Evolutionary conservation across 2,329 filamentous ascomycete genomes (phyloP).

Genomic region (Aspergillus chevalieri): DNA sequence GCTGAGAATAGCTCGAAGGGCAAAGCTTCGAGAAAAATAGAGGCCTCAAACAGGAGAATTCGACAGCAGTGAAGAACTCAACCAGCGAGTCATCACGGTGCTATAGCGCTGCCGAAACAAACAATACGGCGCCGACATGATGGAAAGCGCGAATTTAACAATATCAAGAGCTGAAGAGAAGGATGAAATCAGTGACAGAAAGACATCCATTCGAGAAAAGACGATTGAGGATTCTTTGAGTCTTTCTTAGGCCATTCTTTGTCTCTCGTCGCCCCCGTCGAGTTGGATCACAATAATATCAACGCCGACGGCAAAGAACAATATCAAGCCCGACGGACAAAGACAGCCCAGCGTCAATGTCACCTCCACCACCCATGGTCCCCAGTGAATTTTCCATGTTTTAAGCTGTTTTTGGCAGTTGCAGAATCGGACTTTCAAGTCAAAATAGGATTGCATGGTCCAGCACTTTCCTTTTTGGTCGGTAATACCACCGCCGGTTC

Average conservation of each 20-base stretch:
- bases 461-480: too few relatives aligned
- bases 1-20: background rate
- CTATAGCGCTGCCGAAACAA: conserved; percentile 21
- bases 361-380: too few relatives aligned
- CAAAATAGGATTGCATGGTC: too few relatives aligned
- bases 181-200: background rate
- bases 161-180: conserved; percentile 3
- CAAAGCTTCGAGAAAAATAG: conserved; percentile 1
- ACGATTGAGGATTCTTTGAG: background rate
- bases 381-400: too few relatives aligned
- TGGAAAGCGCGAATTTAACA: conserved; percentile 4
- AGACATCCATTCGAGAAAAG: conserved; percentile 6
- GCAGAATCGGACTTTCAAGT: too few relatives aligned
- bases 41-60: background rate
- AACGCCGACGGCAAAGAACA: conserved; percentile 15
- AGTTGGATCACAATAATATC: conserved; percentile 15
- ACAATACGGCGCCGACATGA: conserved; percentile 16
- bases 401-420: too few relatives aligned
- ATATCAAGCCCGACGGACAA: conserved; percentile 18
- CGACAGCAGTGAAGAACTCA: background rate
- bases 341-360: background rate
- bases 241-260: background rate
- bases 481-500: too few relatives aligned
- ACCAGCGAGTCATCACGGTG: conserved; percentile 6
- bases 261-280: background rate